phyloP scores from a whole-genome alignment of 495 filamentous ascomycete species.

The Penicillium steckii region DNA sequence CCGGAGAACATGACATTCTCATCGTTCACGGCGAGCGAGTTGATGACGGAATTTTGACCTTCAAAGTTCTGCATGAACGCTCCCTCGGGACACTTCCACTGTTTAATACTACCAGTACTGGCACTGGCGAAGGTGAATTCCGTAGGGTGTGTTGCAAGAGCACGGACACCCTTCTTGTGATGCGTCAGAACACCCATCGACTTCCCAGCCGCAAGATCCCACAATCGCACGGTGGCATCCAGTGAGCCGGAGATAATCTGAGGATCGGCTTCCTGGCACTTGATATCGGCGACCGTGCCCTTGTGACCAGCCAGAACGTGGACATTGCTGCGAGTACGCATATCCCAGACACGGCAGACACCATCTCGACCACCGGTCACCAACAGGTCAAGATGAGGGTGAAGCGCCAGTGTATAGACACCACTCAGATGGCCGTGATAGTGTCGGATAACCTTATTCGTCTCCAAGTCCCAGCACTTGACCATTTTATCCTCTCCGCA shows the following conservation, averaged over 20 bases:
- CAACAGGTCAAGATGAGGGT: slow-evolving; percentile 91
- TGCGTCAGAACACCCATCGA: slow-evolving; percentile 95
- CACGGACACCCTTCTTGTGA: slow-evolving; percentile 95
- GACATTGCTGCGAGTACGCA: slow-evolving; percentile 92
- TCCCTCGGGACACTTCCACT: slow-evolving; percentile 98
- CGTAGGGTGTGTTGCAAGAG: slow-evolving; percentile 79
- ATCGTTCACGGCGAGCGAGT: slow-evolving; percentile 89
- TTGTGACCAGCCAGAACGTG: slow-evolving; percentile 92
- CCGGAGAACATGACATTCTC: slow-evolving; percentile 95
- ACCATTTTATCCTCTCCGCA: slow-evolving; percentile 99
- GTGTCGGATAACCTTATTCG: slow-evolving; percentile 97
- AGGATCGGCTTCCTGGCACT: slow-evolving; percentile 94
- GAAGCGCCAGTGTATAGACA: slow-evolving; percentile 87
- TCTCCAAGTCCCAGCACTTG: slow-evolving; percentile 99
- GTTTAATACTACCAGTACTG: slow-evolving; percentile 92
- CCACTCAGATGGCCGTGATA: slow-evolving; percentile 98
- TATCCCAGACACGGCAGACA: slow-evolving; percentile 95
- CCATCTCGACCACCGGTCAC: slow-evolving; percentile 95
- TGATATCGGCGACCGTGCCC: slow-evolving; percentile 81
- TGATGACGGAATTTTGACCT: slow-evolving; percentile 94
- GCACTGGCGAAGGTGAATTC: slow-evolving; percentile 97
- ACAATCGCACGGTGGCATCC: slow-evolving; percentile 88
- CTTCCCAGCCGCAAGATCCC: slow-evolving; percentile 96
- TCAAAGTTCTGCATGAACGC: slow-evolving; percentile 99
- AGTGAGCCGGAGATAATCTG: slow-evolving; percentile 91